Evolutionary conservation across 768 basidiomycete genomes (phyloP), one percentile per base, ranked within the genome.

Genomic region (Inosperma sp.): DNA sequence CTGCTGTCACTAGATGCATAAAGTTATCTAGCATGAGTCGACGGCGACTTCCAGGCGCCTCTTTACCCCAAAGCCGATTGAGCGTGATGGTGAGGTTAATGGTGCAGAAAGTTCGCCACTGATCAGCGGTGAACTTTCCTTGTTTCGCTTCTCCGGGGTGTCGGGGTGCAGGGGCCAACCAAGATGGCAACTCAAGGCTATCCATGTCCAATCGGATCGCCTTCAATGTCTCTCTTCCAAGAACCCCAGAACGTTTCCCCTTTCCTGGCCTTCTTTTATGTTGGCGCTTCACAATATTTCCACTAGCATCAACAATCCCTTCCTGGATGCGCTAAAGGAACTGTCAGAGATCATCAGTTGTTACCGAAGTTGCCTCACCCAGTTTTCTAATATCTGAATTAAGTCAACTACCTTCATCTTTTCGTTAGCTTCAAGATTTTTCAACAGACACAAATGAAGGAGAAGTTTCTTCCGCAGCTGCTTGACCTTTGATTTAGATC

Each of bases 21-120:
- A 70, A 69, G 10, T 69, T 64, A 2, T 62, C 54, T 1, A 61
- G 39, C 26, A 44, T 33, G 5, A n/a, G 49, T 1, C 42, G 49
- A n/a, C 49, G 44, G 42, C 56, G 13, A 52, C 30, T 42, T 21
- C 17, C 60, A 34, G 23, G 57, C 16, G 19, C 23, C 19, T 13
- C 49, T 21, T 2, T 30, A 7, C 65, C 61, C 72, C 71, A 72
- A 2, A 72, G 55, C 9, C 63, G 59, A 17, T 62, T 55, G 3
- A 73, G 55, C 2, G 68, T 65, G 10, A 68, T 56, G 1, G 66
- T 65, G 14, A 72, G 58, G 47, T 69, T 53, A 4, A 69, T 35
- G 1, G 56, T 56, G 35, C 65, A 64, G n/a, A 68, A 54, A 0
- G 62, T 59, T 2, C 61, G 59, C 72, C 70, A 74, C 54, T 68